These are phyloP conservation scores for Sugiyamaella castrensis DNA, from an alignment of 1,139 yeast genomes.

Conservation along the genomic window DNA sequence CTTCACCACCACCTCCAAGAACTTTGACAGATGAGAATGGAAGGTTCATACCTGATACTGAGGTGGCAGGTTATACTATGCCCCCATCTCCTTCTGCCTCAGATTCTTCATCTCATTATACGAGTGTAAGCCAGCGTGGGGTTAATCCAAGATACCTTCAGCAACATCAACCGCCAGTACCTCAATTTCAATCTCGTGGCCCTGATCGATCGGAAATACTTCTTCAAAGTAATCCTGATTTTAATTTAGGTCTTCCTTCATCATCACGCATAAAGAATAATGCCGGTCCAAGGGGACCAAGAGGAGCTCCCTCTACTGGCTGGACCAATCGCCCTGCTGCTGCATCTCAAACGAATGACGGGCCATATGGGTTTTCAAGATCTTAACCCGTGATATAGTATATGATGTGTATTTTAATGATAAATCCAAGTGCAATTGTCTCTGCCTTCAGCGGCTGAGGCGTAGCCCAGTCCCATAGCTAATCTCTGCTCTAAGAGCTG, in stretches of 20 bases:
- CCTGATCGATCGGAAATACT: slow-evolving; percentile 33
- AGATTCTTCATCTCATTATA: slow-evolving; percentile 57
- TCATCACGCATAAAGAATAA: slow-evolving; percentile 10
- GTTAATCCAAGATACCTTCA: slow-evolving; percentile 57
- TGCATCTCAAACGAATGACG: slow-evolving; percentile 14
- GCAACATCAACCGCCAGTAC: background rate
- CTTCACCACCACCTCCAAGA: slow-evolving; percentile 4
- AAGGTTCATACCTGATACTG: background rate
- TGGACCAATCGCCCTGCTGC: slow-evolving; percentile 8
- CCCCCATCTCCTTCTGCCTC: slow-evolving; percentile 23
- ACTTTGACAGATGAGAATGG: no score
- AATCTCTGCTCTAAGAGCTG: no score
- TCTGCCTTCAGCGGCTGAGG: no score
- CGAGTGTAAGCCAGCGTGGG: slow-evolving; percentile 77
- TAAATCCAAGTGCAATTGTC: no score
- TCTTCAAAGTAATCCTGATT: slow-evolving; percentile 37
- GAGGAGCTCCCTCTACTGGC: slow-evolving; percentile 12
- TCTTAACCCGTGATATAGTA: background rate
- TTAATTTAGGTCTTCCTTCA: slow-evolving; percentile 27
- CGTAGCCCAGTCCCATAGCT: no score
- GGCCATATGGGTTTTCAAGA: slow-evolving; percentile 21
- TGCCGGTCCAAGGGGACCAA: slow-evolving; percentile 12
- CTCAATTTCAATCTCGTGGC: slow-evolving; percentile 18
- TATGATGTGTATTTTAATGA: no score
- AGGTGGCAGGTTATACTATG: slow-evolving; percentile 2